Conservation (phyloP, 2,329 filamentous ascomycete species). For the Pseudogymnoascus sp. region DNA sequence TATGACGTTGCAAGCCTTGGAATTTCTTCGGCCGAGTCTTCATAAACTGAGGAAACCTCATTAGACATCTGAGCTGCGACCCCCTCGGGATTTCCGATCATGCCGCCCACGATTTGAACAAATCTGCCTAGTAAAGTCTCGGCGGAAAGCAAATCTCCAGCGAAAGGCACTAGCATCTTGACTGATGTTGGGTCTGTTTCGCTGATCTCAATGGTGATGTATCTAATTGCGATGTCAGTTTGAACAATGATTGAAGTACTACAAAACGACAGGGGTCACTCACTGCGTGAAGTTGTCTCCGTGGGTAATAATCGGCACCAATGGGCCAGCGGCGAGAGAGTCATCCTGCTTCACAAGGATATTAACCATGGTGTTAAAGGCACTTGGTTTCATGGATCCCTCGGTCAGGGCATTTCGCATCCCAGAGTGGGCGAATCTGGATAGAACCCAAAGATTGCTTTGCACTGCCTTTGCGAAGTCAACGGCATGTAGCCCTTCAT, state of each 20-base stretch:
- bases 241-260: not conserved
- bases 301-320: not conserved
- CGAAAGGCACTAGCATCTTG: not conserved
- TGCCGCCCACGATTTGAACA: not conserved
- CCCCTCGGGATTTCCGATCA: not conserved
- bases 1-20: not conserved
- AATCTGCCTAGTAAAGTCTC: constrained; percentile 1
- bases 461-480: not conserved
- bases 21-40: not conserved
- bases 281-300: constrained; percentile 4
- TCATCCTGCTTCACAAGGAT: constrained; percentile 4
- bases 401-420: constrained; percentile 6
- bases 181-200: constrained; percentile 6
- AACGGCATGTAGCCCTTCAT: not conserved
- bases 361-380: constrained; percentile 11
- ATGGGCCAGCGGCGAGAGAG: not conserved
- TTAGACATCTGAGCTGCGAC: not conserved
- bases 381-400: not conserved
- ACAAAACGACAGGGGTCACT: not conserved
- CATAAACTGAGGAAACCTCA: not conserved
- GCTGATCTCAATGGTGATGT: constrained; percentile 8
- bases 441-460: not conserved
- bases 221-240: not conserved
- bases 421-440: not conserved
- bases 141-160: not conserved